Evolutionary conservation across 2,329 filamentous ascomycete species (phyloP).

Genomic region (Talaromyces sp.): DNA sequence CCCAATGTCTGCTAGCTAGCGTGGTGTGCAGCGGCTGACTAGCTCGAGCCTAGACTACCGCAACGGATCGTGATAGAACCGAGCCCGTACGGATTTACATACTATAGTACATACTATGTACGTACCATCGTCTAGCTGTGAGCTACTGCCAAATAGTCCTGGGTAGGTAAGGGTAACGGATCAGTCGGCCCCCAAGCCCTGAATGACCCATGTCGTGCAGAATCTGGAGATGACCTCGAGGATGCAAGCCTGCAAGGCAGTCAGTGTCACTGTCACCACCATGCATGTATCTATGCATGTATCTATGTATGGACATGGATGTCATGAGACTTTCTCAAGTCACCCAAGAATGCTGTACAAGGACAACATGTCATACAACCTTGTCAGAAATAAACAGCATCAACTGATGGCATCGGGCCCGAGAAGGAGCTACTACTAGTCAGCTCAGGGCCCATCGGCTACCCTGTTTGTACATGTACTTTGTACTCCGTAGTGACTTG

Average conservation of each 20-base stretch:
- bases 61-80: constrained; percentile 3
- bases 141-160: neutral
- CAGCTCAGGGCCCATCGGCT: neutral
- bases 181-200: neutral
- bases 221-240: neutral
- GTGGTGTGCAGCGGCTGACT: neutral
- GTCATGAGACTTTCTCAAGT: neutral
- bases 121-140: neutral
- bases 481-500: neutral
- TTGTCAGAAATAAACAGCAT: neutral
- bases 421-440: neutral
- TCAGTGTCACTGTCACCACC: neutral
- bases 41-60: neutral
- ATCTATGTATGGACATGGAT: neutral
- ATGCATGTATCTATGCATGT: neutral
- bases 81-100: neutral
- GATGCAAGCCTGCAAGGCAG: neutral
- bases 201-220: neutral
- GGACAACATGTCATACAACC: neutral
- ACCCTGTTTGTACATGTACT: too few species aligned
- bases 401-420: neutral
- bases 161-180: neutral
- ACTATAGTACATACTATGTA: neutral
- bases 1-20: neutral
- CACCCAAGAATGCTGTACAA: neutral